Conservation (phyloP, 345 rosid species). For the Mallotus nudiflorus region DNA sequence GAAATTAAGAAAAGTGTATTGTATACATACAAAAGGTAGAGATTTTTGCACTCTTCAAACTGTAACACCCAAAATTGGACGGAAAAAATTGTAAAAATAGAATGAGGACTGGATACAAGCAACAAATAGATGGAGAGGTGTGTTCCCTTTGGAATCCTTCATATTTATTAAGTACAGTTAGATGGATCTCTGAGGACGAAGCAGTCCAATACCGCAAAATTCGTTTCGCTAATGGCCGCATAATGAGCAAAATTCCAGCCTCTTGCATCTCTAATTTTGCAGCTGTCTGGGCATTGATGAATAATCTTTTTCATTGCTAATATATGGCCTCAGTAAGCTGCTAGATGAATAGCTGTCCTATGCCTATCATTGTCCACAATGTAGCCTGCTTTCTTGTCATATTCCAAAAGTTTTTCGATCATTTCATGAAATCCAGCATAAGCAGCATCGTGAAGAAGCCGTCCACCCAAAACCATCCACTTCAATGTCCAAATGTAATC, state of each 20-base stretch:
- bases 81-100: too few species aligned
- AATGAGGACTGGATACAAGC: constrained; percentile 2
- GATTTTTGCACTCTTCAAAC: too few species aligned
- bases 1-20: too few species aligned
- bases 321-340: constrained; percentile 2
- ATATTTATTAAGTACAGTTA: constrained; percentile 20
- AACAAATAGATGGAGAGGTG: constrained; percentile 14
- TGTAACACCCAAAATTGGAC: too few species aligned
- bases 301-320: constrained; percentile 2
- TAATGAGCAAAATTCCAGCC: constrained; percentile 23
- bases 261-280: constrained; percentile 14
- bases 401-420: constrained; percentile 6
- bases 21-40: too few species aligned
- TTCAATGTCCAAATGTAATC: too few species aligned
- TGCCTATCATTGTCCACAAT: background rate
- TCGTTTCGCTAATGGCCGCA: constrained; percentile 1
- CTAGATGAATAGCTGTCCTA: constrained; percentile 21
- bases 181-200: background rate
- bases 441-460: too few species aligned
- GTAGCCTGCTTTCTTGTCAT: constrained; percentile 8
- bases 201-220: background rate
- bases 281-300: constrained; percentile 13
- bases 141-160: constrained; percentile 3
- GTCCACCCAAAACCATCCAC: too few species aligned
- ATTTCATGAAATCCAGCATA: too few species aligned